These are phyloP conservation scores for Talaromyces thailandensis DNA, from an alignment of 495 filamentous ascomycete species.

Conservation along the genomic window DNA sequence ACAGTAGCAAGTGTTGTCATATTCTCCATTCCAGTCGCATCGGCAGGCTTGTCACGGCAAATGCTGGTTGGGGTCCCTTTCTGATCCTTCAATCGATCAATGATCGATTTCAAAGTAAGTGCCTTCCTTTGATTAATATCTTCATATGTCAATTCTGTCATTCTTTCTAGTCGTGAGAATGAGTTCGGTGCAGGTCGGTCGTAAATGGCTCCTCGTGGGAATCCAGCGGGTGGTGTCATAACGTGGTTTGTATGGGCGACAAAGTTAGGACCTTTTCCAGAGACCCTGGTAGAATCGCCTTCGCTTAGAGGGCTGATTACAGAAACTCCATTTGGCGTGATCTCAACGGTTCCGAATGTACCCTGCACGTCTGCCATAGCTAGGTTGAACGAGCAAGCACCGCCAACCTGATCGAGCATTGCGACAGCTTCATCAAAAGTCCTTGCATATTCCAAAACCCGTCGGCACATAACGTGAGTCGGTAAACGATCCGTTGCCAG, in stretches of 20 bases:
- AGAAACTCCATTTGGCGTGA: not conserved
- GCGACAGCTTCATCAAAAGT: not conserved
- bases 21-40: not conserved
- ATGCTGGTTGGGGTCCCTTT: not conserved
- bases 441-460: not conserved
- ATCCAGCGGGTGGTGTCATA: not conserved
- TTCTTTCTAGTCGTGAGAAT: not conserved
- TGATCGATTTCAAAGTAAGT: not conserved
- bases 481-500: constrained; percentile 36
- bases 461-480: constrained; percentile 32
- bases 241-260: constrained; percentile 2
- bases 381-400: not conserved
- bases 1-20: not conserved
- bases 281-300: not conserved
- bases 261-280: not conserved
- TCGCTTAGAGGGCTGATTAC: not conserved
- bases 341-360: not conserved
- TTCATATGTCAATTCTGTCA: not conserved
- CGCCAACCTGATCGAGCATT: not conserved
- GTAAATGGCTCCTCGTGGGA: not conserved
- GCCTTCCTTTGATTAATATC: not conserved
- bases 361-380: not conserved
- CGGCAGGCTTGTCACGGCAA: not conserved
- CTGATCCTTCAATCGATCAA: not conserved
- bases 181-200: not conserved